These are phyloP conservation scores for Cyberlindnera subsufficiens DNA, from an alignment of 805 yeast species.

Conservation along the genomic window DNA sequence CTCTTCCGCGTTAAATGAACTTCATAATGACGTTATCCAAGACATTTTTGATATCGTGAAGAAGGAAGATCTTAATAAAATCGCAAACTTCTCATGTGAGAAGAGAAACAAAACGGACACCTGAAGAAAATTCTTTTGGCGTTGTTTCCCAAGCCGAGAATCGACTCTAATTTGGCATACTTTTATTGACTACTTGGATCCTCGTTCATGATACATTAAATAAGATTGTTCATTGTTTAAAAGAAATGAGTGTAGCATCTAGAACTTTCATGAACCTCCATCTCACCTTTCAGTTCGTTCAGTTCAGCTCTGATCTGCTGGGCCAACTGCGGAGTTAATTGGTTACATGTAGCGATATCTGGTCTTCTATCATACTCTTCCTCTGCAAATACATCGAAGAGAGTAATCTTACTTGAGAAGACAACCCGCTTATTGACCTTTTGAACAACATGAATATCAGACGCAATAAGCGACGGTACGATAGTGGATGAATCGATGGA, in stretches of 20 bases:
- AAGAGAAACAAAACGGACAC: no score
- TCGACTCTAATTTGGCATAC: not conserved
- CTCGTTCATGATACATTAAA: not conserved
- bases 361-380: constrained; percentile 91
- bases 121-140: no score
- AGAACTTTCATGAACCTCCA: constrained; percentile 80
- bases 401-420: constrained; percentile 76
- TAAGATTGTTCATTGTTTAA: constrained; percentile 24
- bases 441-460: not conserved
- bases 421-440: constrained; percentile 31
- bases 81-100: no score
- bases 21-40: no score
- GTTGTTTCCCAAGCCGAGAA: no score
- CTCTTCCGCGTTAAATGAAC: no score
- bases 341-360: constrained; percentile 88
- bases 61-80: no score
- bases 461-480: constrained; percentile 18
- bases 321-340: constrained; percentile 80
- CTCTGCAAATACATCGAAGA: constrained; percentile 79
- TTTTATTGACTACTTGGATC: not conserved
- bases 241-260: constrained; percentile 80
- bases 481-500: constrained; percentile 25
- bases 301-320: constrained; percentile 82
- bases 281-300: constrained; percentile 68
- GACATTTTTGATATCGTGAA: no score